phyloP scores from a whole-genome alignment of 1,139 yeast species.

The Zygosaccharomyces pseudobailii region DNA sequence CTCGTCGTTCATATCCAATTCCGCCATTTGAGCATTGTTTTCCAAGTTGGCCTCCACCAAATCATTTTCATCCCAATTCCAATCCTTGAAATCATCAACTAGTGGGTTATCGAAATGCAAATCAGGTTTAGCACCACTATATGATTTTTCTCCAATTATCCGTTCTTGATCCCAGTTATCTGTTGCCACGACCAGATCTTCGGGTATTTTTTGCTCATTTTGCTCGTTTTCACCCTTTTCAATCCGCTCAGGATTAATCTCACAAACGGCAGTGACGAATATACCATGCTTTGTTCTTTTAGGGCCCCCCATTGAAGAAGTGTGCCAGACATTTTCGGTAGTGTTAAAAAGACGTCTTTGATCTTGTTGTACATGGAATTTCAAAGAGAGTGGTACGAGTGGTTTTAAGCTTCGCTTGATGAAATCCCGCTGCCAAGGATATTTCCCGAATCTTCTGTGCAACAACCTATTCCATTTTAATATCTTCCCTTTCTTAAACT shows the following conservation, averaged over 20 bases:
- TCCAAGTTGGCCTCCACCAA: slow-evolving; percentile 69
- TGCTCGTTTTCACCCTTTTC: slow-evolving; percentile 26
- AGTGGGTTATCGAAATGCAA: slow-evolving; percentile 22
- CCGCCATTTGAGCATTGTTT: slow-evolving; percentile 38
- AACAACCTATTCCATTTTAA: slow-evolving; percentile 32
- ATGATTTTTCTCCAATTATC: slow-evolving; percentile 43
- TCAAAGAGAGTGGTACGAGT: slow-evolving; percentile 28
- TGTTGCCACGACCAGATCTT: slow-evolving; percentile 64
- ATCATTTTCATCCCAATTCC: slow-evolving; percentile 73
- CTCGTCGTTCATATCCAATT: slow-evolving; percentile 83
- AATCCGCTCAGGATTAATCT: slow-evolving; percentile 32
- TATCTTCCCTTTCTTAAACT: slow-evolving; percentile 29
- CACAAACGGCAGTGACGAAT: slow-evolving; percentile 21
- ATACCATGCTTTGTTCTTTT: slow-evolving; percentile 21
- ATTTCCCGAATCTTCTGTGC: slow-evolving; percentile 27
- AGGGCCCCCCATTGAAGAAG: slow-evolving; percentile 5
- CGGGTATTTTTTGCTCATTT: slow-evolving; percentile 34
- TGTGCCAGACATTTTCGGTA: slow-evolving; percentile 16
- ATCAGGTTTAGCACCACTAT: slow-evolving; percentile 5
- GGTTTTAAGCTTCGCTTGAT: slow-evolving; percentile 19
- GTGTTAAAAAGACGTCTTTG: slow-evolving; percentile 28
- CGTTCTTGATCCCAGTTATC: slow-evolving; percentile 81
- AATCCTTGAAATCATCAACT: slow-evolving; percentile 37
- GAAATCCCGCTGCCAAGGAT: slow-evolving; percentile 29
- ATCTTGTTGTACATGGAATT: slow-evolving; percentile 34